Percentiles rank a stretch among this genome's conserved stretches.
These are phyloP conservation scores for Talaromyces borbonicus DNA, from an alignment of 495 filamentous ascomycete species.

Conservation along the genomic window DNA sequence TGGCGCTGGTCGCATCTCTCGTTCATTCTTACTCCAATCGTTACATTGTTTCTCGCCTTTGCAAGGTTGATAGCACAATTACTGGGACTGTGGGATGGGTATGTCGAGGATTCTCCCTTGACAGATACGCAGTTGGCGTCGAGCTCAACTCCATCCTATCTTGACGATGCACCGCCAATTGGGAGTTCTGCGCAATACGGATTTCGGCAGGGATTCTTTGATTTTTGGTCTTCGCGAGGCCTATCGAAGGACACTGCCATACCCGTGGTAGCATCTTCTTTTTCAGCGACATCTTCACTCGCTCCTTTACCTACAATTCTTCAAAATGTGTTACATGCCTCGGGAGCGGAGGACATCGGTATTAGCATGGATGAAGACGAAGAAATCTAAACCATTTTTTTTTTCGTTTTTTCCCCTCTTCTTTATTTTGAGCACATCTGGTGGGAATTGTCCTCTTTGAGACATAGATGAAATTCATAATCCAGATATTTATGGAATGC, in stretches of 20 bases:
- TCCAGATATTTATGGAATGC: too few species aligned
- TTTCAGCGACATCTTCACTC: not conserved
- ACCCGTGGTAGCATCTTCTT: not conserved
- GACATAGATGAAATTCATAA: too few species aligned
- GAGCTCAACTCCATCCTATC: not conserved
- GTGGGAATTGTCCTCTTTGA: too few species aligned
- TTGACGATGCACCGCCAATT: not conserved
- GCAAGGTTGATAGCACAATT: conserved; percentile 26
- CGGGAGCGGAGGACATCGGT: not conserved
- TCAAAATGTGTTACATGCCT: too few species aligned
- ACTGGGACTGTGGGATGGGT: conserved; percentile 35
- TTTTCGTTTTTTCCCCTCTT: not conserved
- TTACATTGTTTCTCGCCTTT: conserved; percentile 23
- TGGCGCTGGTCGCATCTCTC: conserved; percentile 36
- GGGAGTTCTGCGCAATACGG: not conserved
- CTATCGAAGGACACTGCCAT: not conserved
- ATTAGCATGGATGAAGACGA: not conserved
- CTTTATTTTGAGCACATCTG: too few species aligned
- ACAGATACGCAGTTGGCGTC: not conserved
- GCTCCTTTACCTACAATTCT: not conserved
- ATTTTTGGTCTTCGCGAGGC: not conserved
- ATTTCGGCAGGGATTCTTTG: not conserved
- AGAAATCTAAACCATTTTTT: not conserved
- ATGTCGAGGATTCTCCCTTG: conserved; percentile 23
- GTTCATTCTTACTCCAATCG: conserved; percentile 20